Conservation (phyloP, 768 basidiomycete genomes). For the Xanthoconium stramineum region DNA sequence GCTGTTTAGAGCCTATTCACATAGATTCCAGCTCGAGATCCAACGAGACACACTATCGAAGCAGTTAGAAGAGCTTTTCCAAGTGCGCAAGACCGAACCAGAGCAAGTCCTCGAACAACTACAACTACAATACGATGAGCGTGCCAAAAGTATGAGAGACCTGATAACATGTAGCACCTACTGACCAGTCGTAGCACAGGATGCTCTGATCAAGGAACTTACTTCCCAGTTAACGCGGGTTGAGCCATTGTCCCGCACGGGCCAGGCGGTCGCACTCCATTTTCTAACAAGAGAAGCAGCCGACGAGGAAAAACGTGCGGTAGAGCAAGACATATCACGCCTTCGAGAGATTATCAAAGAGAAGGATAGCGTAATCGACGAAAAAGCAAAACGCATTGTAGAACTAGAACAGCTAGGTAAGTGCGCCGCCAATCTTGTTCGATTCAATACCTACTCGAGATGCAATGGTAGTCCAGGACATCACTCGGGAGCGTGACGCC, state of each 20-base stretch:
- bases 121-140: constrained; percentile 48
- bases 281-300: constrained; percentile 73
- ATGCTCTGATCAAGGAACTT: constrained; percentile 44
- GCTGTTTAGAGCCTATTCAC: background rate
- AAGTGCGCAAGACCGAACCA: constrained; percentile 61
- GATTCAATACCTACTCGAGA: background rate
- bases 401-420: constrained; percentile 50
- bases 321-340: constrained; percentile 47
- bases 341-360: constrained; percentile 43
- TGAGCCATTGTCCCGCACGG: constrained; percentile 51
- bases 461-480: constrained; percentile 43
- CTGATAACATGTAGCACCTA: background rate
- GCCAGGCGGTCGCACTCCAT: constrained; percentile 52
- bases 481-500: constrained; percentile 53
- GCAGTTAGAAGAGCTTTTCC: constrained; percentile 58
- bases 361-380: constrained; percentile 38
- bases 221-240: constrained; percentile 50
- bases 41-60: constrained; percentile 46
- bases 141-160: constrained; percentile 45
- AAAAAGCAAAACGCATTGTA: constrained; percentile 45
- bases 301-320: constrained; percentile 58
- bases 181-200: constrained; percentile 46
- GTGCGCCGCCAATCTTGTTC: constrained; percentile 10
- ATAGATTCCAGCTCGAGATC: constrained; percentile 27
- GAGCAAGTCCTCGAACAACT: constrained; percentile 53